Evolutionary conservation across 345 rosid species (phyloP).

Genomic region (Murraya paniculata): DNA sequence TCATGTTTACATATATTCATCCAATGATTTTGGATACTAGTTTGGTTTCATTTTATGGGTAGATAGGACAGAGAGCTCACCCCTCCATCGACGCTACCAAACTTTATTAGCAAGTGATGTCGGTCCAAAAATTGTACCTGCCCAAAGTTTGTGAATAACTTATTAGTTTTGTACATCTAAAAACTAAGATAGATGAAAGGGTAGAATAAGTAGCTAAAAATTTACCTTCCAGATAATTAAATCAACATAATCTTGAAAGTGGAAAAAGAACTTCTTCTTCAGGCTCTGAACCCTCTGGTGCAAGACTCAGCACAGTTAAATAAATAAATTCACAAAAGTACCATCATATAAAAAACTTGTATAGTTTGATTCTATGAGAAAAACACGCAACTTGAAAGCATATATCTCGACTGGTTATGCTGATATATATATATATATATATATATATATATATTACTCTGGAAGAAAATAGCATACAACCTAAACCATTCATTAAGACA

Average conservation of each 20-base stretch:
- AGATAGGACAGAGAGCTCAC: conserved; percentile 44
- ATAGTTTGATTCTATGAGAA: background rate
- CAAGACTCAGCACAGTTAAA: conserved; percentile 23
- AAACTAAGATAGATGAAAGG: background rate
- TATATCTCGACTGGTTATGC: background rate
- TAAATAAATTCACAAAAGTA: conserved; percentile 16
- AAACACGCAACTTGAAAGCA: conserved; percentile 1
- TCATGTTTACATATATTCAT: background rate
- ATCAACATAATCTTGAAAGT: conserved; percentile 90
- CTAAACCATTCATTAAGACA: background rate
- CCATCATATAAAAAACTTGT: conserved; percentile 6
- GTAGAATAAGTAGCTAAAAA: background rate
- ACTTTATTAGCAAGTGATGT: conserved; percentile 84
- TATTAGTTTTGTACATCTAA: background rate
- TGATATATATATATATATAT: background rate
- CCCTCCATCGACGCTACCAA: conserved; percentile 93
- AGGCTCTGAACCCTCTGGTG: conserved; percentile 73
- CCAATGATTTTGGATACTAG: background rate
- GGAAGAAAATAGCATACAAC: background rate
- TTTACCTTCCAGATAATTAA: conserved; percentile 92
- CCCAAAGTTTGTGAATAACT: conserved; percentile 16
- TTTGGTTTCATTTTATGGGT: background rate
- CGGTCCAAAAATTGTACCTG: conserved; percentile 98
- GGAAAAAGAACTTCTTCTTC: conserved; percentile 94
- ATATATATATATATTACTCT: no score